phyloP scores from a whole-genome alignment of 2,329 filamentous ascomycete species.

The Colletotrichum sp. region DNA sequence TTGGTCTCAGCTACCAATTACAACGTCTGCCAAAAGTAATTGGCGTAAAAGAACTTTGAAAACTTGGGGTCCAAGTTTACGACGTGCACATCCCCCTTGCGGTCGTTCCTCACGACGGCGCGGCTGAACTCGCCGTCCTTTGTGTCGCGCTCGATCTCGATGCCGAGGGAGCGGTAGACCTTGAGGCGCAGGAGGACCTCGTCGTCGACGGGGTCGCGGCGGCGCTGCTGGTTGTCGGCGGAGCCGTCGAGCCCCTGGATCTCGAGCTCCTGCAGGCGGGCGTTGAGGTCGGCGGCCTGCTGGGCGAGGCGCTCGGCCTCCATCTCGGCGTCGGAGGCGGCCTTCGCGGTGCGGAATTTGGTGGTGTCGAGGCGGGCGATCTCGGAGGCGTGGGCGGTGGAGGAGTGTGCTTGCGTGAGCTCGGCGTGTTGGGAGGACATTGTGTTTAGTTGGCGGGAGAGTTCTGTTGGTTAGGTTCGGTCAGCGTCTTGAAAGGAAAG shows the following conservation, averaged over 20 bases:
- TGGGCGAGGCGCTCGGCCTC: conserved; percentile 90
- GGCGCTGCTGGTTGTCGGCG: conserved; percentile 32
- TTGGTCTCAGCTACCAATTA: conserved; percentile 40
- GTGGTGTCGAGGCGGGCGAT: conserved; percentile 89
- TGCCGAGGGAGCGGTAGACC: conserved; percentile 88
- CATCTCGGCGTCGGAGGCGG: conserved; percentile 85
- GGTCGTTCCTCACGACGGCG: conserved; percentile 82
- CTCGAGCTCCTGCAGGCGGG: conserved; percentile 81
- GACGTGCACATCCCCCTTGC: conserved; percentile 91
- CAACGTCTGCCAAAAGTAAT: conserved; percentile 93
- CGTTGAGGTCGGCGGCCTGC: conserved; percentile 76
- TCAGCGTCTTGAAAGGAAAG: background rate
- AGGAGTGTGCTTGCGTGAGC: conserved; percentile 75
- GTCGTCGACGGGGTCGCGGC: conserved; percentile 58
- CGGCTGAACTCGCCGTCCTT: conserved; percentile 78
- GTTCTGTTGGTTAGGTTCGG: conserved; percentile 41
- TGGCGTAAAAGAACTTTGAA: conserved; percentile 88
- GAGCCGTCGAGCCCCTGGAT: conserved; percentile 83
- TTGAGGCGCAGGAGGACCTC: conserved; percentile 78
- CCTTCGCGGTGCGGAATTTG: conserved; percentile 94
- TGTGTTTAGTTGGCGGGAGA: conserved; percentile 77
- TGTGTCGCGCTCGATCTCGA: conserved; percentile 83
- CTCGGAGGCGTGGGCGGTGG: conserved; percentile 78
- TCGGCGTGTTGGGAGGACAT: conserved; percentile 79
- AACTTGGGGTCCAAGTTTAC: conserved; percentile 95